Base-by-base conservation (phyloP, 2,329 filamentous ascomycete species). In the Trichoderma sp. region DNA sequence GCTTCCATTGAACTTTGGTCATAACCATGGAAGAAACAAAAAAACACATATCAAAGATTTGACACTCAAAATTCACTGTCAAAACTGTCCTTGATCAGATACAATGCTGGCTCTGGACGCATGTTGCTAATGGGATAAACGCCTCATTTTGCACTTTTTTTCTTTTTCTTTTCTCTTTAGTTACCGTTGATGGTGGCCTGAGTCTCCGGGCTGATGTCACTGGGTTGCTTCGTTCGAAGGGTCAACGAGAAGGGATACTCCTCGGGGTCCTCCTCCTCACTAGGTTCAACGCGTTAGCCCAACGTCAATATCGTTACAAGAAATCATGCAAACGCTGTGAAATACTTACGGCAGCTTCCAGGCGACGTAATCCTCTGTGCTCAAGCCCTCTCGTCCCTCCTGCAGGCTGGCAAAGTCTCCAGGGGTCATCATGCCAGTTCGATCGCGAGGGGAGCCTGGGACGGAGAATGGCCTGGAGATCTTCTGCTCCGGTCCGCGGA, bases 361-460 rank as follows among this genome's bases (percentile, higher is more conserved):
- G 35, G 94, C 92, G 75, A 98, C 93, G 79, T 99, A 98, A 77
- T 99, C 95, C 80, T 99, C 95, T 0, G 95, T 98, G 81, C 86
- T 95, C 73, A 99, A 82, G 1, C 94, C 94, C 79, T 99, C 95
- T 52, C 91, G 90, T 53, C 93, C 93, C 80, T 99, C 95, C 80
- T 98, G 95, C 67, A 99, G 83, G 73, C 93, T 97, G 32, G 93
- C 95, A 84, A 98, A 98, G 79, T 99, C 95, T 56, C 95, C 95
- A 8, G 95, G 95, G 1, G 95, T 99, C 95, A 99, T 98, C 93
- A 97, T 97, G 64, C 95, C 95, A 52, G 90, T 90, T 37, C 93
- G 88, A 77, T 97, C 94, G 70, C 94, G 87, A 10, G 95, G 95
- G 19, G 93, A 97, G 9, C 95, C 95, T 2, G 95, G 95, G 60